Evolutionary conservation across 345 rosid species (phyloP), one percentile per base, ranked within the genome.

Genomic region (Draba incana): DNA sequence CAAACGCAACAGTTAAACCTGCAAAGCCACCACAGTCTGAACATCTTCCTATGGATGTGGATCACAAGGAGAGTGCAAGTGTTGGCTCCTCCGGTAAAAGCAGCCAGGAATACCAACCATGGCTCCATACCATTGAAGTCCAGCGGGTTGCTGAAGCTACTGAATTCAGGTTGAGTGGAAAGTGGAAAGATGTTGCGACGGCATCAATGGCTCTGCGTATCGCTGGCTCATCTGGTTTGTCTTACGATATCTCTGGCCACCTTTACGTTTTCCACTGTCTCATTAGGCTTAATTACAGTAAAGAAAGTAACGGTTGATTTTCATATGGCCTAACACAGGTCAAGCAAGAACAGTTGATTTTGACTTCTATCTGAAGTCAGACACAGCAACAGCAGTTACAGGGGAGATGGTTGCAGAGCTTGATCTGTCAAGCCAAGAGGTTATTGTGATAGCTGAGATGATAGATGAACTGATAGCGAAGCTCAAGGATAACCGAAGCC

Each of bases 331-430:
- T 20, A 20, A 20, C n/a, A 57, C 75, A 70, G 72, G 72, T 41
- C 44, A 52, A 23, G 84, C 60, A 38, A 84, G 81, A 62, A 86
- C 85, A 53, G 82, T 92, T 46, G 81, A 88, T 82, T 89, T 92
- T 62, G 77, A 71, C 23, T 89, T 86, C 77, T 88, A 78, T 67
- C 85, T 87, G 39, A 89, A 85, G 66, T 73, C 85, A 13, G 98
- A 92, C 68, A 89, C 98, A 47, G 82, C 91, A 41, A 62, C 74
- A 24, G 81, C 86, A 1, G 85, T 89, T 41, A 88, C 91, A 5
- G 77, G 76, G 16, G 98, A 92, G 79, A 89, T 92, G 95, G 96
- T 82, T 54, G 92, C 88, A 71, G 89, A 85, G 66, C 79, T 89
- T 64, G 89, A 81, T 70, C 79, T 92, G 66, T 73, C 84, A 39